Evolutionary conservation across 2,329 filamentous ascomycete species (phyloP), one percentile per base, ranked within the genome.

Genomic region (Emergomyces orientalis): DNA sequence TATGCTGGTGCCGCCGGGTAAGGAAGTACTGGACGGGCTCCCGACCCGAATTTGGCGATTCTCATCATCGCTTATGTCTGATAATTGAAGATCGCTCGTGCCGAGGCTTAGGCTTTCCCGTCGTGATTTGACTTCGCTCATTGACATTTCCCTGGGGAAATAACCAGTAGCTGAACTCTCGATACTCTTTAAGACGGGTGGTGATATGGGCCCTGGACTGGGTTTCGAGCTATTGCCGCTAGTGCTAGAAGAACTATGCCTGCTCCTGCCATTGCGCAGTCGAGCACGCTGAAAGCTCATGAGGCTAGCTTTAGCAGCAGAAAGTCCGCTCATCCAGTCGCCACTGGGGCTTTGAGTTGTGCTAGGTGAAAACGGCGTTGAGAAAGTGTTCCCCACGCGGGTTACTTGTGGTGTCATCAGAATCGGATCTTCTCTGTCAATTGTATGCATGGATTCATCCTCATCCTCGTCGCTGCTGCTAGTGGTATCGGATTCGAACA

Each of bases 21-120:
- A 64, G 11, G 65, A 65, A 7, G 61, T 61, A 25, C 59, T 63
- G 3, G 63, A 66, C 7, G 76, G 75, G 63, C 75, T 77, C 43
- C 71, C 71, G 64, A 61, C 22, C 14, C 34, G 56, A 7, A 73
- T 69, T 63, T 75, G 71, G 41, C 73, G 69, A 64, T 63, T 81
- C 64, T 93, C 89, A 71, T 88, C 90, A 69, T 96, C 92, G 68
- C 88, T 91, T 3, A 90, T 84, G 61, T 86, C 86, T 13, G 84
- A 87, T 27, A 97, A 88, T 67, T 94, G 88, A 25, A 97, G 78
- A 69, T 96, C 91, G 68, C 94, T 92, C 19, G 92, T 92, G 45
- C 92, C 91, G 79, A 94, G 86, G 67, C 90, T 95, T 64, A 97
- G 86, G 73, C 91, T 96, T 75, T 97, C 92, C 52, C 93, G 83